Percentiles rank a stretch among this genome's conserved stretches.
These are phyloP conservation scores for Bipolaris sorokiniana DNA, from an alignment of 2,329 filamentous ascomycete genomes.

Conservation along the genomic window DNA sequence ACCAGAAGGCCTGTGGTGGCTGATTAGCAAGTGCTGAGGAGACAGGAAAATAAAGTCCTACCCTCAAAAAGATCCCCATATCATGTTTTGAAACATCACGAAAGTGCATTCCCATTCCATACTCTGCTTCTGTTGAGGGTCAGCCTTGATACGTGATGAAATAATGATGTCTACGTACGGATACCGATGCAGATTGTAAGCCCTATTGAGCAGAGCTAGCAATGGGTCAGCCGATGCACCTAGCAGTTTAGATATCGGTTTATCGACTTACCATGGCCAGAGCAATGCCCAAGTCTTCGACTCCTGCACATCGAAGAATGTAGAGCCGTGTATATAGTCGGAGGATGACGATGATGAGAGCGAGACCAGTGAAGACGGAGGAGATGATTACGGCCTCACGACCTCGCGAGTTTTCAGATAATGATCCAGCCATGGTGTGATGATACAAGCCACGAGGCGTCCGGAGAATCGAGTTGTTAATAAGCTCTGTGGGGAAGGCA, in stretches of 20 bases:
- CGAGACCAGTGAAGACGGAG: constrained; percentile 36
- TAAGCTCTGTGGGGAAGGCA: constrained; percentile 4
- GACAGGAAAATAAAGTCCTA: constrained; percentile 8
- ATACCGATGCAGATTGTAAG: constrained; percentile 38
- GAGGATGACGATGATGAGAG: constrained; percentile 29
- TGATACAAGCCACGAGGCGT: constrained; percentile 5
- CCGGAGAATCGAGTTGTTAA: neutral
- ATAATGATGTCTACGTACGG: constrained; percentile 25
- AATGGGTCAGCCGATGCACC: neutral
- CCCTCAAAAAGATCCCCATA: constrained; percentile 33
- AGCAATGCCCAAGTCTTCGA: constrained; percentile 39
- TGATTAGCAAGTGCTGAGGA: neutral
- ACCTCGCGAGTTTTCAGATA: constrained; percentile 31
- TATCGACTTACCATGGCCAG: constrained; percentile 31
- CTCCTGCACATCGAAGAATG: constrained; percentile 34
- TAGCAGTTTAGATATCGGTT: neutral
- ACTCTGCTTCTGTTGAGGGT: constrained; percentile 33
- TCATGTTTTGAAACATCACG: constrained; percentile 19
- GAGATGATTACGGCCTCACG: constrained; percentile 30
- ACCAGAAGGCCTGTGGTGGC: constrained; percentile 38
- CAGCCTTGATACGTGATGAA: constrained; percentile 1
- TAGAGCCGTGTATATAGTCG: constrained; percentile 42
- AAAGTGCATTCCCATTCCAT: constrained; percentile 40
- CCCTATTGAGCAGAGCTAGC: constrained; percentile 31
- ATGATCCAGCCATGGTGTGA: constrained; percentile 10